phyloP scores from a whole-genome alignment of 2,329 filamentous ascomycete species.

The Sclerotiophoma versabilis region DNA sequence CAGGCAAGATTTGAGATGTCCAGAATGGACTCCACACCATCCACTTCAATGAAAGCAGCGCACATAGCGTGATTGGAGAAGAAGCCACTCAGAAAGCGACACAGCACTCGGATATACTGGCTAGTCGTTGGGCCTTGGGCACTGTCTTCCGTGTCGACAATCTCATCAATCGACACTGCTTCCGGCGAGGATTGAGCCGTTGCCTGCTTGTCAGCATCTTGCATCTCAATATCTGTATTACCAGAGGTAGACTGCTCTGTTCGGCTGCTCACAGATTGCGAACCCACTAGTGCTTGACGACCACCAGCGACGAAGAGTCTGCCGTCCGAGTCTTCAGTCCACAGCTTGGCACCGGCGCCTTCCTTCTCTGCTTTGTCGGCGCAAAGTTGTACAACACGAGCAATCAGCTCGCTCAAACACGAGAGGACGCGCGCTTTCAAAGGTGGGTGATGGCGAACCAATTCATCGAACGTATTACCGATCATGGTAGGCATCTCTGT shows the following conservation, averaged over 20 bases:
- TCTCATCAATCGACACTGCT: conserved; percentile 45
- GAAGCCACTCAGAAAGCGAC: conserved; percentile 80
- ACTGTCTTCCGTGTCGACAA: conserved; percentile 59
- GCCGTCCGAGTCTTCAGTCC: conserved; percentile 66
- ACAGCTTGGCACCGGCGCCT: conserved; percentile 81
- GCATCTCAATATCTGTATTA: conserved; percentile 67
- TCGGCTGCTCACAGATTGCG: conserved; percentile 45
- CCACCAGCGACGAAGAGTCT: conserved; percentile 67
- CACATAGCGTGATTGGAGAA: conserved; percentile 77
- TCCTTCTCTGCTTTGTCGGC: conserved; percentile 71
- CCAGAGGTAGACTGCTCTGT: conserved; percentile 21
- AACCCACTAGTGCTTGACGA: conserved; percentile 53
- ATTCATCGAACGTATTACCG: conserved; percentile 88
- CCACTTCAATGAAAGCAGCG: conserved; percentile 74
- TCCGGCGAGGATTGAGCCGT: conserved; percentile 19
- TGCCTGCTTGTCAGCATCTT: conserved; percentile 53
- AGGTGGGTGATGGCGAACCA: conserved; percentile 89
- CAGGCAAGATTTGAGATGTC: conserved; percentile 85
- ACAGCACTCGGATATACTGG: conserved; percentile 77
- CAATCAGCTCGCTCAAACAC: conserved; percentile 88
- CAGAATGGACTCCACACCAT: conserved; percentile 82
- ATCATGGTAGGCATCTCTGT: conserved; percentile 74
- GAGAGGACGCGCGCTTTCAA: conserved; percentile 81
- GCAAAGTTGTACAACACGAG: conserved; percentile 77
- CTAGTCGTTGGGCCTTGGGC: conserved; percentile 61